These are phyloP conservation scores for Pichia sp. DNA, from an alignment of 1,139 yeast species.

Conservation along the genomic window DNA sequence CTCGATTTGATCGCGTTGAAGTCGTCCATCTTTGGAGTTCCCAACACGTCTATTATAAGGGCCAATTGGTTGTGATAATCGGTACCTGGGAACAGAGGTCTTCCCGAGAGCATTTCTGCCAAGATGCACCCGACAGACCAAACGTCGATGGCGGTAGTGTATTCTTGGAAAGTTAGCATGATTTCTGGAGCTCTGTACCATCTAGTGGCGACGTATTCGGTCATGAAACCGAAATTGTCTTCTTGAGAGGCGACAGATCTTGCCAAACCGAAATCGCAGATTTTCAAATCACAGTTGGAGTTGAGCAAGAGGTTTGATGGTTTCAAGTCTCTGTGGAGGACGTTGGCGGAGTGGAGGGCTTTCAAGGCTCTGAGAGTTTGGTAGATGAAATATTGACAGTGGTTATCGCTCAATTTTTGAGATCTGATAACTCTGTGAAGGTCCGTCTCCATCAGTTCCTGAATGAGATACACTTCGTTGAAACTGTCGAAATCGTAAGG, in stretches of 20 bases:
- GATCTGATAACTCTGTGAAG: slow-evolving; percentile 56
- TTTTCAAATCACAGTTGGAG: slow-evolving; percentile 88
- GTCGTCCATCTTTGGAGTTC: slow-evolving; percentile 63
- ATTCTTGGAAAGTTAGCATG: slow-evolving; percentile 67
- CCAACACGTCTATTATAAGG: slow-evolving; percentile 58
- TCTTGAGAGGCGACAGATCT: slow-evolving; percentile 37
- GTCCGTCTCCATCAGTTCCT: slow-evolving; percentile 73
- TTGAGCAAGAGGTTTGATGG: slow-evolving; percentile 86
- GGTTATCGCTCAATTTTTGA: slow-evolving; percentile 57
- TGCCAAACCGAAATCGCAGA: slow-evolving; percentile 58
- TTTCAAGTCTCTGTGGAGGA: slow-evolving; percentile 89
- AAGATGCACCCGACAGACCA: slow-evolving; percentile 83
- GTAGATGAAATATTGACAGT: slow-evolving; percentile 64
- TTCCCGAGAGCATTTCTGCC: slow-evolving; percentile 61
- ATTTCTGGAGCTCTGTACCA: slow-evolving; percentile 84
- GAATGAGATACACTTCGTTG: slow-evolving; percentile 67
- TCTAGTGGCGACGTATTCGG: slow-evolving; percentile 77
- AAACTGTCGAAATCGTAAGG: slow-evolving; percentile 73
- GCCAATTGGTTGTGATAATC: slow-evolving; percentile 68
- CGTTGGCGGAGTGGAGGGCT: slow-evolving; percentile 62
- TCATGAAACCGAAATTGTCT: slow-evolving; percentile 48
- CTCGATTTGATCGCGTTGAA: slow-evolving; percentile 54
- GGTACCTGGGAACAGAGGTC: slow-evolving; percentile 78
- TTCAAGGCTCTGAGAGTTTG: slow-evolving; percentile 65
- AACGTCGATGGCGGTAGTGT: slow-evolving; percentile 69